Conservation (phyloP, 75 land plant species). For the Pinus albicaulis region DNA sequence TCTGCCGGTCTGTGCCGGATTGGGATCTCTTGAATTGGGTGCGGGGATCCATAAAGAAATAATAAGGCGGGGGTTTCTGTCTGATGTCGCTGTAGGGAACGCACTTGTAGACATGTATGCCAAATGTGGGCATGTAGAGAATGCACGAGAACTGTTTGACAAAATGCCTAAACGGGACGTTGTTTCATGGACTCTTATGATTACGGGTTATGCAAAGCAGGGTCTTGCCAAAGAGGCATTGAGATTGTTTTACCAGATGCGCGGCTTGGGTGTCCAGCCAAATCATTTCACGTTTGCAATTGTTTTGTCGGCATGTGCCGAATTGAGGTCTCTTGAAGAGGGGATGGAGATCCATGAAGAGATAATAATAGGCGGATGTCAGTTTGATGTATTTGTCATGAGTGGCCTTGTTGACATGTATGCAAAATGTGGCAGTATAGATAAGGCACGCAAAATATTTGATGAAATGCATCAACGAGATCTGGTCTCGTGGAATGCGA, state of each 20-base stretch:
- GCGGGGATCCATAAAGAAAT: conserved; percentile 46
- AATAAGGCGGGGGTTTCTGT: conserved; percentile 22
- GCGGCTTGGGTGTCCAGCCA: too few species aligned
- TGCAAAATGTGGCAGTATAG: background rate
- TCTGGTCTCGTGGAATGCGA: background rate
- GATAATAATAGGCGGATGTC: background rate
- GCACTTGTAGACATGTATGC: conserved; percentile 48
- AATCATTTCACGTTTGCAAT: too few species aligned
- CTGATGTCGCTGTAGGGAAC: conserved; percentile 42
- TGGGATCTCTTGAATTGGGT: conserved; percentile 16
- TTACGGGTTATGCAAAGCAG: conserved; percentile 14
- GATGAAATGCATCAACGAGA: background rate
- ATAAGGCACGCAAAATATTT: background rate
- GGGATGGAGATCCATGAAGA: too few species aligned
- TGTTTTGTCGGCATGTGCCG: too few species aligned
- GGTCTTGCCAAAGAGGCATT: too few species aligned
- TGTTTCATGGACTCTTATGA: conserved; percentile 48
- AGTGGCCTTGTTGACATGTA: background rate
- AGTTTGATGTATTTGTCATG: background rate
- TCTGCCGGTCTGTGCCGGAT: conserved; percentile 34
- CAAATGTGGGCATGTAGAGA: conserved; percentile 31
- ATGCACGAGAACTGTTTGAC: conserved; percentile 34
- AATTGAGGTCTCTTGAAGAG: too few species aligned
- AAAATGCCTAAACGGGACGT: conserved; percentile 24
- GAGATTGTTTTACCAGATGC: too few species aligned